A percentile compares a stretch with the other conserved stretches of the same genome.
Evolutionary conservation across 208 protist species (phyloP).

Genomic region (Acanthamoeba royreba): DNA sequence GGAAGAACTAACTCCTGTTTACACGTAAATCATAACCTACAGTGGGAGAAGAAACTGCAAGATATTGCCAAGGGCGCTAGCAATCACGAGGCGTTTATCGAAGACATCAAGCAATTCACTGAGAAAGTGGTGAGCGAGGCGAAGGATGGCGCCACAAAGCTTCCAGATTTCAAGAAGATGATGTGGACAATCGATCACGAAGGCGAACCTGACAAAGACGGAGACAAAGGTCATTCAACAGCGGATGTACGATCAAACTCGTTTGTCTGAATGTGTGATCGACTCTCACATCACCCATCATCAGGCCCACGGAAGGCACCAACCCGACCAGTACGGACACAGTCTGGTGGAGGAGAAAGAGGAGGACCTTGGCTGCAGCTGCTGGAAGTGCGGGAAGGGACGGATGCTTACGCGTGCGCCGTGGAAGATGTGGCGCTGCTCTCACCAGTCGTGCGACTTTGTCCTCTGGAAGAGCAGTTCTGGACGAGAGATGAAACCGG

Average conservation of each 20-base stretch:
- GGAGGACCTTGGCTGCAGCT: background rate
- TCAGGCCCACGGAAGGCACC: background rate
- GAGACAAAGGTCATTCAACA: background rate
- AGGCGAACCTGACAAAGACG: background rate
- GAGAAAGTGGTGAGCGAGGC: background rate
- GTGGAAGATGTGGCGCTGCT: constrained; percentile 1
- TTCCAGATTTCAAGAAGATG: background rate
- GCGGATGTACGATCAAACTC: background rate
- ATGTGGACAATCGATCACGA: constrained; percentile 7
- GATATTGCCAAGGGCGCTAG: background rate
- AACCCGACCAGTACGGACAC: background rate
- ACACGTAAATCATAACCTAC: background rate
- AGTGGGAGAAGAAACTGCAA: constrained; percentile 42
- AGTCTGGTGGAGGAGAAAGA: background rate
- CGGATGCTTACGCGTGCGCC: background rate
- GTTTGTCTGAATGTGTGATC: background rate
- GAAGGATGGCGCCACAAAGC: background rate
- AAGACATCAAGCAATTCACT: constrained; percentile 37
- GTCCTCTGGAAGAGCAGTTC: constrained; percentile 30
- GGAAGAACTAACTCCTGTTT: too few relatives aligned
- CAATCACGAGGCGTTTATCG: background rate
- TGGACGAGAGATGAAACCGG: background rate
- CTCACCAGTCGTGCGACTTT: constrained; percentile 4
- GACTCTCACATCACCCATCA: too few relatives aligned
- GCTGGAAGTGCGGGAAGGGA: constrained; percentile 42